A percentile compares a stretch with the other conserved stretches of the same genome.
Conservation (phyloP, 2,329 filamentous ascomycete genomes). For the Xylaria hypoxylon region DNA sequence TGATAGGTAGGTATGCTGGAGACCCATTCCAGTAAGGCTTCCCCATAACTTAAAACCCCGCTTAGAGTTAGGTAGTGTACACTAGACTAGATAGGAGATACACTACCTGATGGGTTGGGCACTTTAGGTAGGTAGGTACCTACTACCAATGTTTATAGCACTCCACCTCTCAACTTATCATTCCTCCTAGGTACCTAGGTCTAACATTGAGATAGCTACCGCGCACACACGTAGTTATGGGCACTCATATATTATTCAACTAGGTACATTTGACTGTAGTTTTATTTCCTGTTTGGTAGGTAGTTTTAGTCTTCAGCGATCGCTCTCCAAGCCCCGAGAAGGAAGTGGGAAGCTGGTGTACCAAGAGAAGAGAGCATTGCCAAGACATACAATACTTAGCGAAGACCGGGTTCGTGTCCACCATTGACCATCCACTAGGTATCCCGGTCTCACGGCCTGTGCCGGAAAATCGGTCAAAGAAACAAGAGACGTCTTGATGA, state of each 20-base stretch:
- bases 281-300: not conserved
- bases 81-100: no score
- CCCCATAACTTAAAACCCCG: no score
- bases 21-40: no score
- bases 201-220: no score
- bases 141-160: no score
- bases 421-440: not conserved
- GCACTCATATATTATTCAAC: not conserved
- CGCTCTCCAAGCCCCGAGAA: not conserved
- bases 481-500: conserved; percentile 29
- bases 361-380: conserved; percentile 5
- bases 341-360: not conserved
- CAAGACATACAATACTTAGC: conserved; percentile 27
- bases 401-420: conserved; percentile 23
- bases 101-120: no score
- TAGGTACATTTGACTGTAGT: not conserved
- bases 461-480: conserved; percentile 45
- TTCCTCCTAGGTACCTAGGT: no score
- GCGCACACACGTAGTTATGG: not conserved
- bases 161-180: no score
- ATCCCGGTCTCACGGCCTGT: conserved; percentile 26
- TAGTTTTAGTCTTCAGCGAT: not conserved
- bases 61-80: no score
- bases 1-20: no score
- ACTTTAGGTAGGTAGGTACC: no score